These are phyloP conservation scores for Sclerotiophoma versabilis DNA, from an alignment of 2,329 filamentous ascomycete genomes.

Conservation along the genomic window DNA sequence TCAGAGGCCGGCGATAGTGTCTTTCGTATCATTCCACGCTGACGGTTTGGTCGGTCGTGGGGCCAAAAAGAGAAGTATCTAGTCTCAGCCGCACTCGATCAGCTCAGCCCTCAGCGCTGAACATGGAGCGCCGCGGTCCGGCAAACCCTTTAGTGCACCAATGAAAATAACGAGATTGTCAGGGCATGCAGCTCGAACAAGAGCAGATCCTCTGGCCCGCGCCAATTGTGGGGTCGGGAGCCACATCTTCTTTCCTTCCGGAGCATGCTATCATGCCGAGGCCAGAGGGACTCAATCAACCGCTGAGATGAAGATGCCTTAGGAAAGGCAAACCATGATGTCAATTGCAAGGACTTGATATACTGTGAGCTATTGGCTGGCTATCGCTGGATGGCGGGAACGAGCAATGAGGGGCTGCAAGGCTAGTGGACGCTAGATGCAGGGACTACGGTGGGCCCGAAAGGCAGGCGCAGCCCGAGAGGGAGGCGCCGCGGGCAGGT, in stretches of 20 bases:
- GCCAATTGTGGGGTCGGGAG: conserved; percentile 14
- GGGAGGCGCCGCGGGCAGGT: conserved; percentile 2
- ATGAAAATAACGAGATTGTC: conserved; percentile 6
- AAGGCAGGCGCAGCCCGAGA: conserved; percentile 3
- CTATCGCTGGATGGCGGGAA: conserved; percentile 4
- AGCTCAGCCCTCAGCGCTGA: conserved; percentile 18
- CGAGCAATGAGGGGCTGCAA: conserved; percentile 5
- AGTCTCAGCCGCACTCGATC: conserved; percentile 18
- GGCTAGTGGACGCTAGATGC: conserved; percentile 10
- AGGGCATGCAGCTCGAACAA: conserved; percentile 8
- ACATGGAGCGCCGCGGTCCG: conserved; percentile 13
- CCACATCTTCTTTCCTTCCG: not conserved
- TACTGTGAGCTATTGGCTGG: not conserved
- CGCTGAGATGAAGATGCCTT: conserved; percentile 1
- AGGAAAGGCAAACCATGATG: conserved; percentile 3
- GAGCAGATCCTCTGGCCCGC: conserved; percentile 11
- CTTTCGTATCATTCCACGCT: conserved; percentile 12
- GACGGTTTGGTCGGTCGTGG: conserved; percentile 16
- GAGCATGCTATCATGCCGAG: not conserved
- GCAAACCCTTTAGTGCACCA: conserved; percentile 12
- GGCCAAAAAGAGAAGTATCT: conserved; percentile 19
- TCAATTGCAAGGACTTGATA: conserved; percentile 1
- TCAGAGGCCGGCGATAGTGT: conserved; percentile 11
- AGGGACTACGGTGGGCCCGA: conserved; percentile 15
- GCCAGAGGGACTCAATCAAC: not conserved